These are phyloP conservation scores for Naematelia encephala DNA, from an alignment of 768 basidiomycete genomes.

Conservation along the genomic window DNA sequence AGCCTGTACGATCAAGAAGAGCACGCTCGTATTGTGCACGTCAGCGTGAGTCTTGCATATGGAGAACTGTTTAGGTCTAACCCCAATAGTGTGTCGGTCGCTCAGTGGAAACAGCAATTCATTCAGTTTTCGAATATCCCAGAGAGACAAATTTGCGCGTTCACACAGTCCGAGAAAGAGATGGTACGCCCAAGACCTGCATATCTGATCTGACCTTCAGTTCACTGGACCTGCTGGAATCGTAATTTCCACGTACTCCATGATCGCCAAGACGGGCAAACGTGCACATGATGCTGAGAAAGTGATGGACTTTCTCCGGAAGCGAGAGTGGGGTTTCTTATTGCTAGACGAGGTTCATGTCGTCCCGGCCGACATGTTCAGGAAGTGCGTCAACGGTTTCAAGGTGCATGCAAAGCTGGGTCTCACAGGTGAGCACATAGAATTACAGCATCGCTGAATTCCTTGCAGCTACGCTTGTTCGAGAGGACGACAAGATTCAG, in stretches of 20 bases:
- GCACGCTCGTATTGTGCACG: constrained; percentile 92
- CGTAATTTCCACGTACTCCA: constrained; percentile 97
- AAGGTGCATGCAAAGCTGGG: constrained; percentile 99
- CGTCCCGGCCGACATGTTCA: constrained; percentile 97
- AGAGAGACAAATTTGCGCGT: constrained; percentile 92
- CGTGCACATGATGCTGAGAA: constrained; percentile 98
- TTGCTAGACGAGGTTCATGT: constrained; percentile 98
- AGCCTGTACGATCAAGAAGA: constrained; percentile 98
- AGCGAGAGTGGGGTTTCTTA: constrained; percentile 99
- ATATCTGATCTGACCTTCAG: constrained; percentile 53
- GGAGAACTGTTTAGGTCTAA: not conserved
- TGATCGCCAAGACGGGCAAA: constrained; percentile 98
- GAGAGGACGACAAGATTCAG: constrained; percentile 98
- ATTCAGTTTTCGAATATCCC: constrained; percentile 98
- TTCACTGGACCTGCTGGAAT: constrained; percentile 97
- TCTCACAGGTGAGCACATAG: constrained; percentile 69
- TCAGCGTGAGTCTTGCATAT: constrained; percentile 73
- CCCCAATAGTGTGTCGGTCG: constrained; percentile 59
- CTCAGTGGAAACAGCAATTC: constrained; percentile 99
- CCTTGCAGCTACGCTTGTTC: constrained; percentile 83
- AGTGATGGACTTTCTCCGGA: constrained; percentile 99
- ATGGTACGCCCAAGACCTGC: constrained; percentile 58
- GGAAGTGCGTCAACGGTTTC: constrained; percentile 94
- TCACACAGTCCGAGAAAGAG: constrained; percentile 95
- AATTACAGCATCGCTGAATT: not conserved